Conservation (phyloP, 148 eudicot species). For the Diospyros lotus region DNA sequence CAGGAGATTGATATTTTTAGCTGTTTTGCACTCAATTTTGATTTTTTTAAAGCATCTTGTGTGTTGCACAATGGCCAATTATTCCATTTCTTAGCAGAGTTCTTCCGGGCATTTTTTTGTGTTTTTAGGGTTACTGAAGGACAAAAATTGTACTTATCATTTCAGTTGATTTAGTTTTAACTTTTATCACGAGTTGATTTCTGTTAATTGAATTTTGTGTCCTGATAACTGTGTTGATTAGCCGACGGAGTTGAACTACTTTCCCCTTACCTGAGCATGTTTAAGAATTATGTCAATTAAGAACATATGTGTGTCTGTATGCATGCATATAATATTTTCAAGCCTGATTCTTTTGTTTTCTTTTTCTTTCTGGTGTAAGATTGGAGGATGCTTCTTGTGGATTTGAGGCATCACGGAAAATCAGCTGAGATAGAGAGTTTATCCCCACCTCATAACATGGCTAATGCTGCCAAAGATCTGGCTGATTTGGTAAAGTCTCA, state of each 20-base stretch:
- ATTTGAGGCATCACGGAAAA: constrained; percentile 84
- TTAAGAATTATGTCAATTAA: too few species aligned
- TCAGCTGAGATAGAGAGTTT: constrained; percentile 65
- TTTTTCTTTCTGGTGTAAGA: constrained; percentile 35
- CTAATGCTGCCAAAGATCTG: constrained; percentile 85
- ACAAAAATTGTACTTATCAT: not conserved
- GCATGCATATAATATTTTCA: not conserved
- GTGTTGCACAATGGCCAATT: not conserved
- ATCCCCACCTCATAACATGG: constrained; percentile 70
- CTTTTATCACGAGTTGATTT: not conserved
- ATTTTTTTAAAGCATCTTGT: not conserved
- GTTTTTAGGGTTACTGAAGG: too few species aligned
- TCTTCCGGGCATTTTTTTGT: not conserved
- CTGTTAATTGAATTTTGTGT: not conserved
- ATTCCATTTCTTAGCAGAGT: not conserved
- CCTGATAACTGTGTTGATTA: not conserved
- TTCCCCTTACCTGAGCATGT: too few species aligned
- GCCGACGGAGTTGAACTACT: too few species aligned
- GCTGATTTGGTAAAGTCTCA: constrained; percentile 65
- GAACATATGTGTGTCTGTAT: too few species aligned
- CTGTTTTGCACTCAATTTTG: not conserved
- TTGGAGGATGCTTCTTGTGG: constrained; percentile 86
- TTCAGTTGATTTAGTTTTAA: not conserved
- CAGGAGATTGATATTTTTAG: not conserved
- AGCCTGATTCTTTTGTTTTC: not conserved